Conservation (phyloP, 192 early-diverging fungal genomes). For the Spizellomyces sp. region DNA sequence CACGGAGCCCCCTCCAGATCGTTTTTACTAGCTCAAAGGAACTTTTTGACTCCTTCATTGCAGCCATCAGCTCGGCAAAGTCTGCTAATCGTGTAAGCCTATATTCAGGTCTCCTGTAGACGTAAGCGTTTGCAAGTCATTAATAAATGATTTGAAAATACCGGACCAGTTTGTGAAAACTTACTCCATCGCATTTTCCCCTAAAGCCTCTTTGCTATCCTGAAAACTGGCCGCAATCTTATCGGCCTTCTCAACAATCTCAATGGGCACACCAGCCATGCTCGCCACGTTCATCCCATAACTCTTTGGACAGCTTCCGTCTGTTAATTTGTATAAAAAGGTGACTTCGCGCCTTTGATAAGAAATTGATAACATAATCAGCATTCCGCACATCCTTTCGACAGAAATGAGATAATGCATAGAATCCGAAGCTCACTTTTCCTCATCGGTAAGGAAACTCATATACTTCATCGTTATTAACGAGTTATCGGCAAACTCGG, state of each 20-base stretch:
- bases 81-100: not conserved
- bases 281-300: conserved; percentile 98
- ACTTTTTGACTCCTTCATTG: not conserved
- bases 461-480: conserved; percentile 84
- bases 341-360: conserved; percentile 72
- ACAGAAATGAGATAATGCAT: not conserved
- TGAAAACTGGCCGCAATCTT: conserved; percentile 11
- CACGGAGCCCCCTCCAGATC: not conserved
- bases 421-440: conserved; percentile 40
- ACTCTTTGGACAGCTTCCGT: conserved; percentile 87
- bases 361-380: not conserved
- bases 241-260: conserved; percentile 28
- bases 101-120: not conserved
- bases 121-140: not conserved
- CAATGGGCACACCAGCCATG: conserved; percentile 88
- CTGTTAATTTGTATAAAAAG: conserved; percentile 88
- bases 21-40: not conserved
- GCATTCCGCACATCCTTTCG: not conserved
- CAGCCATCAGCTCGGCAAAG: not conserved
- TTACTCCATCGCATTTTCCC: not conserved
- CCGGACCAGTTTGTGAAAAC: not conserved
- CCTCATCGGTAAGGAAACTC: conserved; percentile 70
- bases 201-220: conserved; percentile 6
- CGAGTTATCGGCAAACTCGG: conserved; percentile 77
- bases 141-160: not conserved